phyloP scores from a whole-genome alignment of 768 basidiomycete species.

The Flagelloscypha sp. region DNA sequence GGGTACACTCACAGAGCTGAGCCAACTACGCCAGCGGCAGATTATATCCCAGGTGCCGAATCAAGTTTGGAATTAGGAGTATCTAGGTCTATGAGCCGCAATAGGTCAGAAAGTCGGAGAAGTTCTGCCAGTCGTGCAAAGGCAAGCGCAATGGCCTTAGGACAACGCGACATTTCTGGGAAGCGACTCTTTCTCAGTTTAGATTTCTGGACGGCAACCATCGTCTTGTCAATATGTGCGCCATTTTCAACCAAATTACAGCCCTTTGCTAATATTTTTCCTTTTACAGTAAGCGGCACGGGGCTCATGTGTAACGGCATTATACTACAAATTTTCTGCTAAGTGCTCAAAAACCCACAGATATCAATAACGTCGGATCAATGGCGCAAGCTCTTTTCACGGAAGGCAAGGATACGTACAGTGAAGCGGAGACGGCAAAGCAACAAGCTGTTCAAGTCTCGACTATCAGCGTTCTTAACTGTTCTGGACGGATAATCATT shows the following conservation, averaged over 20 bases:
- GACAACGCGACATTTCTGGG: no score
- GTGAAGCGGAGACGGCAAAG: slow-evolving; percentile 55
- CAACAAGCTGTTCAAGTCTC: slow-evolving; percentile 87
- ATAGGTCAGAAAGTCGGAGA: no score
- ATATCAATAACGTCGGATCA: slow-evolving; percentile 83
- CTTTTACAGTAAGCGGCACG: slow-evolving; percentile 52
- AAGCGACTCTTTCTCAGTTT: no score
- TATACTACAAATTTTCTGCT: background rate
- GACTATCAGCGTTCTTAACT: slow-evolving; percentile 74
- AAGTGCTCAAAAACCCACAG: slow-evolving; percentile 23
- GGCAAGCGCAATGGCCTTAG: no score
- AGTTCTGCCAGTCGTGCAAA: no score
- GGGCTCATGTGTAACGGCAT: slow-evolving; percentile 61
- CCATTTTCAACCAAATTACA: slow-evolving; percentile 8
- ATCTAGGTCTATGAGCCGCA: no score
- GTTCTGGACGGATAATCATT: slow-evolving; percentile 65
- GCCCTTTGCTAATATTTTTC: background rate
- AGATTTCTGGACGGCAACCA: slow-evolving; percentile 50
- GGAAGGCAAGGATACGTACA: slow-evolving; percentile 50
- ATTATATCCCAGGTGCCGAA: background rate
- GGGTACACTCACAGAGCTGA: slow-evolving; percentile 15
- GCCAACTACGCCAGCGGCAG: slow-evolving; percentile 9
- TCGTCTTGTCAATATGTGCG: slow-evolving; percentile 50
- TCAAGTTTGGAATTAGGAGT: no score
- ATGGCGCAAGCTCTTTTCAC: slow-evolving; percentile 65